phyloP scores from a whole-genome alignment of 768 basidiomycete species.

The Trametes cingulata region DNA sequence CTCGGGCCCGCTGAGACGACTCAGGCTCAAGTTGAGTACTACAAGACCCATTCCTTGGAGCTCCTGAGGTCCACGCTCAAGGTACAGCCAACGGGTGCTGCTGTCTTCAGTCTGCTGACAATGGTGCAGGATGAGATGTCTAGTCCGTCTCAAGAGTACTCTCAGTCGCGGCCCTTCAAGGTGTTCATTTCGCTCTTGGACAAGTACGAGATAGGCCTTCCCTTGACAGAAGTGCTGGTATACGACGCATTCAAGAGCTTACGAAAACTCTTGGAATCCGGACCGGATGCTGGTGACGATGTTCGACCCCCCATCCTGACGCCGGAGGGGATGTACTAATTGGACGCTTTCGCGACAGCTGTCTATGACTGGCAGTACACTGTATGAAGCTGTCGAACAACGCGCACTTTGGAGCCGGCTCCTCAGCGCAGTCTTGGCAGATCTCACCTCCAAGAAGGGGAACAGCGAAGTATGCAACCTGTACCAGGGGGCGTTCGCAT shows the following conservation, averaged over 20 bases:
- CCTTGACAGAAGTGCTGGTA: constrained; percentile 74
- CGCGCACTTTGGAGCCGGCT: constrained; percentile 83
- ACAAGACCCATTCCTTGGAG: constrained; percentile 69
- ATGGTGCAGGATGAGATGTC: constrained; percentile 70
- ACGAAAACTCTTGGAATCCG: constrained; percentile 51
- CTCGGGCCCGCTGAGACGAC: constrained; percentile 79
- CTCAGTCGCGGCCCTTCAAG: constrained; percentile 88
- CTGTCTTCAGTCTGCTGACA: constrained; percentile 15
- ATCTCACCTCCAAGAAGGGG: constrained; percentile 47
- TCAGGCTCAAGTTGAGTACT: constrained; percentile 71
- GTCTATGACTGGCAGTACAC: constrained; percentile 78
- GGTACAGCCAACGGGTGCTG: constrained; percentile 43
- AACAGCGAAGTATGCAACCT: constrained; percentile 47
- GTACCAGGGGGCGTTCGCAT: not conserved
- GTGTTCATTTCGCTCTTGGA: constrained; percentile 94
- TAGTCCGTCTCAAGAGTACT: constrained; percentile 66
- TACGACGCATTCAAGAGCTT: constrained; percentile 81
- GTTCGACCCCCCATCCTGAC: constrained; percentile 36
- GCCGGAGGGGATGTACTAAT: not conserved
- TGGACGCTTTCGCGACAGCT: constrained; percentile 42
- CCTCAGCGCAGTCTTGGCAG: constrained; percentile 53
- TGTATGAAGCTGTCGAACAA: constrained; percentile 94
- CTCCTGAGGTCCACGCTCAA: constrained; percentile 70
- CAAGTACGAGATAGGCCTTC: constrained; percentile 93
- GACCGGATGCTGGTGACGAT: constrained; percentile 59